Conservation (phyloP, 2,329 filamentous ascomycete genomes). For the Elsinoe fawcettii region DNA sequence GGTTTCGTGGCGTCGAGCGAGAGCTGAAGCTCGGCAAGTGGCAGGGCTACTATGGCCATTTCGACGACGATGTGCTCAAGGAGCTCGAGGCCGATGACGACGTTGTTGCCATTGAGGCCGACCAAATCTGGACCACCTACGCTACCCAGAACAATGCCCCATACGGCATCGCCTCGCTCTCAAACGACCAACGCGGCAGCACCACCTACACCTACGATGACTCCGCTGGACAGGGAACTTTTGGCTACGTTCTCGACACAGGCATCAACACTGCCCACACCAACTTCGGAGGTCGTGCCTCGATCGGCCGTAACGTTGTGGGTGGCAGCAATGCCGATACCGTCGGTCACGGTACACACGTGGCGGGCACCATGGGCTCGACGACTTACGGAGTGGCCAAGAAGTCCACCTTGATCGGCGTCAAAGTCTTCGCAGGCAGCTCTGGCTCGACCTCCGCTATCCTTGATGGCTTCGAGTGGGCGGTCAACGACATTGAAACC, state of each 20-base stretch:
- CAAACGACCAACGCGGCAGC: conserved; percentile 13
- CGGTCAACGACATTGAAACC: conserved; percentile 29
- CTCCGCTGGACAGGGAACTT: conserved; percentile 26
- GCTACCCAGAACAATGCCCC: conserved; percentile 19
- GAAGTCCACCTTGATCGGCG: conserved; percentile 47
- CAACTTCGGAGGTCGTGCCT: conserved; percentile 32
- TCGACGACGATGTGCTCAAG: conserved; percentile 15
- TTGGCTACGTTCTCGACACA: conserved; percentile 34
- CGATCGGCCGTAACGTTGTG: conserved; percentile 27
- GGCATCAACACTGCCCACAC: conserved; percentile 23
- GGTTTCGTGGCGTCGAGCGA: conserved; percentile 11
- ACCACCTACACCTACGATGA: conserved; percentile 18
- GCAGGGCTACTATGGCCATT: conserved; percentile 17
- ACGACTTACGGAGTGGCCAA: conserved; percentile 57
- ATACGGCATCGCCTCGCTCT: conserved; percentile 22
- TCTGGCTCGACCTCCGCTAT: conserved; percentile 45
- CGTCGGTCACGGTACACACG: conserved; percentile 58
- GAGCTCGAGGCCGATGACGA: conserved; percentile 17
- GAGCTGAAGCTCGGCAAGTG: conserved; percentile 14
- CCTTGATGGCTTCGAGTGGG: conserved; percentile 53
- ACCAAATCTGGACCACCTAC: conserved; percentile 16
- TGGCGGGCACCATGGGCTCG: conserved; percentile 55
- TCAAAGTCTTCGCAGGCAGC: conserved; percentile 46
- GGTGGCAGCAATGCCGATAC: conserved; percentile 33
- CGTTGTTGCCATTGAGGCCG: conserved; percentile 16